Evolutionary conservation across 352 stramenopile species (phyloP).

Genomic region (Phytophthora sansomeana): DNA sequence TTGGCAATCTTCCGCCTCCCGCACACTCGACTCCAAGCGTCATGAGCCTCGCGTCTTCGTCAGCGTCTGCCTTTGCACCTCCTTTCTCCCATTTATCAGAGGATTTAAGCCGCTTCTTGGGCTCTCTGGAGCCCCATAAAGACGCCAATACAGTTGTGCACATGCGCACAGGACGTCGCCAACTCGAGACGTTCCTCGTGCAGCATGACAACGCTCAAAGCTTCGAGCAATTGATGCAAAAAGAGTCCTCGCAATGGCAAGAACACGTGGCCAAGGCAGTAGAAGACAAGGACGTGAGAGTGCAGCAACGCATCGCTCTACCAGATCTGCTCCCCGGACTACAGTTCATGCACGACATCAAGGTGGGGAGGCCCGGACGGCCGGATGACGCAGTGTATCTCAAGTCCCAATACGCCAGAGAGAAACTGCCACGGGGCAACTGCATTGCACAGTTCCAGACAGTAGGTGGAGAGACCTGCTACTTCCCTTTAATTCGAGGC

Average conservation of each 20-base stretch:
- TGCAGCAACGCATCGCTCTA: slow-evolving; percentile 51
- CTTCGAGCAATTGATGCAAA: slow-evolving; percentile 48
- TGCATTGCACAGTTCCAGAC: slow-evolving; percentile 64
- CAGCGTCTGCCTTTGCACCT: slow-evolving; percentile 45
- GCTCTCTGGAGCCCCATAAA: slow-evolving; percentile 36
- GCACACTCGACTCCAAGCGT: slow-evolving; percentile 6
- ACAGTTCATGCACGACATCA: slow-evolving; percentile 61
- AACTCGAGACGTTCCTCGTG: slow-evolving; percentile 64
- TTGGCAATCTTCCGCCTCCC: slow-evolving; percentile 21
- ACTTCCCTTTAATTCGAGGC: slow-evolving; percentile 71
- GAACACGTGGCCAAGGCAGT: slow-evolving; percentile 49
- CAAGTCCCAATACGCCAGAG: slow-evolving; percentile 64
- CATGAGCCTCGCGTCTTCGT: slow-evolving; percentile 9
- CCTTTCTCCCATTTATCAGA: slow-evolving; percentile 47
- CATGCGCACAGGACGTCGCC: slow-evolving; percentile 53
- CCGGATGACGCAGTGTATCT: slow-evolving; percentile 82
- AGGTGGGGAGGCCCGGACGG: slow-evolving; percentile 64
- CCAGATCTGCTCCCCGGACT: slow-evolving; percentile 44
- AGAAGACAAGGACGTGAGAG: slow-evolving; percentile 44
- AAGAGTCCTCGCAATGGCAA: slow-evolving; percentile 51
- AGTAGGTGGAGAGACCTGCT: slow-evolving; percentile 6
- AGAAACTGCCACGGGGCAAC: slow-evolving; percentile 78
- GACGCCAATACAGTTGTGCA: slow-evolving; percentile 42
- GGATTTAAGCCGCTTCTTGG: slow-evolving; percentile 44
- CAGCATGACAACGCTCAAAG: slow-evolving; percentile 37